These are phyloP conservation scores for Amanita pallidorosea DNA, from an alignment of 768 basidiomycete genomes.

Conservation along the genomic window DNA sequence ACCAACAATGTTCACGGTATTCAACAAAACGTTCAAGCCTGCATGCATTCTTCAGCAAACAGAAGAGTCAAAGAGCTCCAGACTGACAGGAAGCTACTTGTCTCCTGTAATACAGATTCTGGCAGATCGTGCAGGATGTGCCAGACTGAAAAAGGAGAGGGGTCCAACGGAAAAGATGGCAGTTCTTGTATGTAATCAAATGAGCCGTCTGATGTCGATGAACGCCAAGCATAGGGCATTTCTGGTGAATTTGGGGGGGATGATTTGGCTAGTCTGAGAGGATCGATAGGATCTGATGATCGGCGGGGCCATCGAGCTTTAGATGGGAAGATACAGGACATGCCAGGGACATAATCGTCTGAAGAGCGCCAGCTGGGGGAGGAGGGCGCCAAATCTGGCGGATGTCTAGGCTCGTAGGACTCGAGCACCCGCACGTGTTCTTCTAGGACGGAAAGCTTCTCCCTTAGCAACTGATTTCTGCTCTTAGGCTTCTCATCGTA, in stretches of 20 bases:
- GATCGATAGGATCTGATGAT: not conserved
- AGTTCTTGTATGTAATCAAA: not conserved
- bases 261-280: not conserved
- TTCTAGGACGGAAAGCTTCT: constrained; percentile 44
- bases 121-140: not conserved
- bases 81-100: constrained; percentile 2
- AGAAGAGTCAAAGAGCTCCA: not conserved
- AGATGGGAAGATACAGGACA: not conserved
- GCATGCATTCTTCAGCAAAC: not conserved
- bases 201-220: not conserved
- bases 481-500: constrained; percentile 56
- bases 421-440: constrained; percentile 44
- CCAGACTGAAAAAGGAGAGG: not conserved
- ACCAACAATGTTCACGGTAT: constrained; percentile 50
- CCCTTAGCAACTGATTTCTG: constrained; percentile 45
- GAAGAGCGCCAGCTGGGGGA: not conserved
- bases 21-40: constrained; percentile 46
- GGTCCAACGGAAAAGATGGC: not conserved
- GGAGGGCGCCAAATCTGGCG: not conserved
- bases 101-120: constrained; percentile 2
- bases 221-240: not conserved
- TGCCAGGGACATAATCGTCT: not conserved
- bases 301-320: constrained; percentile 2
- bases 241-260: constrained; percentile 1
- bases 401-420: constrained; percentile 13